Percentiles rank a stretch among this genome's conserved stretches.
phyloP scores from a whole-genome alignment of 495 filamentous ascomycete species.

The Penicillium turbatum region DNA sequence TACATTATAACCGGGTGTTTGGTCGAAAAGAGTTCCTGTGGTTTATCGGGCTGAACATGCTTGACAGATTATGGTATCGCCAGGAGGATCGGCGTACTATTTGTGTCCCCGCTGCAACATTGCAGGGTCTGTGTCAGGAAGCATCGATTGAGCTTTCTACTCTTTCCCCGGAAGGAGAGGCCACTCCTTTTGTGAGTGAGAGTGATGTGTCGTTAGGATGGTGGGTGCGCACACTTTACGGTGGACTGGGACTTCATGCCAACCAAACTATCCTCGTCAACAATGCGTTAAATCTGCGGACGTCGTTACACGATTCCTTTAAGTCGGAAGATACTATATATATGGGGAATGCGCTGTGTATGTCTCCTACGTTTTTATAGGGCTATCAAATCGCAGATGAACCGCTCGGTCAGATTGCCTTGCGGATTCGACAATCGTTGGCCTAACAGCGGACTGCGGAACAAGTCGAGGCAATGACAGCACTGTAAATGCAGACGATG shows the following conservation, averaged over 20 bases:
- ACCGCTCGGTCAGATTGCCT: neutral
- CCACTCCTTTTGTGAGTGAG: neutral
- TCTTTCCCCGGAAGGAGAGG: neutral
- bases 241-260: neutral
- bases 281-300: neutral
- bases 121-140: neutral
- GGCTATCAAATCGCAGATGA: neutral
- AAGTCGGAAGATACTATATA: neutral
- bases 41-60: neutral
- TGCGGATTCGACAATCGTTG: neutral
- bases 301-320: neutral
- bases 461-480: neutral
- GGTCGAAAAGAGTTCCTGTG: neutral
- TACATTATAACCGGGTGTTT: neutral
- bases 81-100: neutral
- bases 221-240: slow-evolving; percentile 1
- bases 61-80: neutral
- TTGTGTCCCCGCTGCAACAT: neutral
- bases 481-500: neutral
- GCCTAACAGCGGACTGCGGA: neutral
- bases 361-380: neutral
- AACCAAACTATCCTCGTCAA: neutral
- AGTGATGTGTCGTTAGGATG: neutral
- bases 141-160: neutral
- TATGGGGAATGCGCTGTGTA: neutral